Evolutionary conservation across 148 eudicot genomes (phyloP), one percentile per base, ranked within the genome.

Genomic region (Vaccinium myrtillus): DNA sequence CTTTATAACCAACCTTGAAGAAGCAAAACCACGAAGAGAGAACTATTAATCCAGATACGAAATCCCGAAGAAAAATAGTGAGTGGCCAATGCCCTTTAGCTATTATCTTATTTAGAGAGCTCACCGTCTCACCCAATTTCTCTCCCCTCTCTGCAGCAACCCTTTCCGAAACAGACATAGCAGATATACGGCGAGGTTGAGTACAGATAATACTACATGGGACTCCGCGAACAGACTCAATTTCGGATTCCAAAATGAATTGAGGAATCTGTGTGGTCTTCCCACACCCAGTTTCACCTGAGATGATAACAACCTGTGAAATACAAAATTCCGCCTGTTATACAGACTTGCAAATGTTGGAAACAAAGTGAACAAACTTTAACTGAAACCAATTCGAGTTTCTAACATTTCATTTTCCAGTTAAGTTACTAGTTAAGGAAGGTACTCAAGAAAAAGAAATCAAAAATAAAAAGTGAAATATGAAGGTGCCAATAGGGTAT

Each of bases 281-380:
- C 49, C 99, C 99, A 88, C 99, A 97, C 77, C 99, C 99, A 84
- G 99, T 97, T 90, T 97, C 96, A 89, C 99, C 99, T 74, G 99
- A 97, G 86, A 97, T 90, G 84, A 97, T 89, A 55, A 97, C 92
- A 74, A 97, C 99, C 99, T 95, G 91, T 13, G 85, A 77, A 58
- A 80, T 73, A 63, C 58, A 87, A 81, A 21, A 32, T 75, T 54
- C 43, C 11, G 4, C 39, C 27, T 43, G 65, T 81, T 55, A 75
- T 54, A 65, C 70, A 81, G 58, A 84, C 51, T 56, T n/a, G 5
- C 2, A 27, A 46, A 69, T 55, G 65, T 43, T 81, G 39, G 9
- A n/a, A 56, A 81, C 65, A 78, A 32, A 39, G 49, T 14, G 48
- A 32, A 32, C 43, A 13, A 73, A 61, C 19, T 6, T 12, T 43